Evolutionary conservation across 2,329 filamentous ascomycete species (phyloP), one percentile per base, ranked within the genome.

Genomic region (Neurospora sp.): DNA sequence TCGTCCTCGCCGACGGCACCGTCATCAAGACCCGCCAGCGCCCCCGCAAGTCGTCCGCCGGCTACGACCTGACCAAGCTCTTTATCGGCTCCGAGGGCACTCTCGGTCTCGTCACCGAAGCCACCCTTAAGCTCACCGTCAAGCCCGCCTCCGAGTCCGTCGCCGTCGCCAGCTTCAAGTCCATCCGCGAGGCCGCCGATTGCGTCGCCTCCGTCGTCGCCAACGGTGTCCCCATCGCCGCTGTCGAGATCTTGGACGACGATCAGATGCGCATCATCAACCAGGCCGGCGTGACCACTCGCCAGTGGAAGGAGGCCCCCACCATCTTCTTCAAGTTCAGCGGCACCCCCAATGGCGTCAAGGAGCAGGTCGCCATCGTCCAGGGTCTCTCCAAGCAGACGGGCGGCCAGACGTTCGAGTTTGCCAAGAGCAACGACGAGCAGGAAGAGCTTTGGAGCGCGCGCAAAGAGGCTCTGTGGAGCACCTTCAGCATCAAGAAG

Each of bases 51-150:
- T 94, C 91, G 76, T 93, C 91, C 69, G 94, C 94, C 39, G 94
- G 94, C 36, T 97, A 97, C 81, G 93, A 97, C 79, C 86, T 97
- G 68, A 97, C 93, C 1, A 90, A 91, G 76, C 86, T 96, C 71
- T 96, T 97, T 80, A 91, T 97, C 79, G 94, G 94, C 66, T 93
- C 91, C 75, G 94, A 97, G 82, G 94, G 94, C 67, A 97, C 94
- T 0, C 87, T 97, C 1, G 94, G 94, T 9, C 87, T 97, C 13
- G 92, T 97, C 46, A 97, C 94, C 0, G 94, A 97, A 82, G 94
- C 93, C 4, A 94, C 91, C 2, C 84, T 97, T 75, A 97, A 96
- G 82, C 84, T 97, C 58, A 93, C 92, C 0, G 90, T 93, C 33
- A 90, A 90, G 78, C 93, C 94, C 0, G 88, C 91, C 74, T 90